Base-by-base conservation (phyloP, 2,329 filamentous ascomycete genomes). In the Rosellinia necatrix region DNA sequence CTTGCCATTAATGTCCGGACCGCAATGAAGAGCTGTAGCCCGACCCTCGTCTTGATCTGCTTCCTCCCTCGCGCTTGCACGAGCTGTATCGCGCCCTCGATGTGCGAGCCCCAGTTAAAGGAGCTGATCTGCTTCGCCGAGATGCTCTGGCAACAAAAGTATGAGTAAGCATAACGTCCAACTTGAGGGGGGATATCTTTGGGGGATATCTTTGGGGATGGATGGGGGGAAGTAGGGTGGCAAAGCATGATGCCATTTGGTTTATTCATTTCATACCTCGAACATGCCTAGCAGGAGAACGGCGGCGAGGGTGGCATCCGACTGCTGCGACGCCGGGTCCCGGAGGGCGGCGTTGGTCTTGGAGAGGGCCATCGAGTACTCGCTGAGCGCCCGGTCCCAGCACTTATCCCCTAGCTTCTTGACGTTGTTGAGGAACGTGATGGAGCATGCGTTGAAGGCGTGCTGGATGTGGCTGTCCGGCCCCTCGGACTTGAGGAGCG, bases 11-110 rank as follows among this genome's bases (percentile, higher is more conserved):
- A 82, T 1, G 80, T 82, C 53, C 84, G 76, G 13, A 87, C 83
- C 6, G 81, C 80, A 44, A 83, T 76, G 65, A 87, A 87, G 12
- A 87, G 74, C 52, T 78, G 74, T 27, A 81, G 67, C 0, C 83
- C 84, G 2, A 76, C 72, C 66, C 78, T 79, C 12, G 81, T 83
- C 37, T 74, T 72, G 8, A 84, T 66, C 63, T 85, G 82, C 59
- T 80, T 78, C 62, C 76, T 79, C 4, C 83, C 82, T 41, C 84
- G 78, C 8, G 79, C 76, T 66, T 81, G 83, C 49, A 84, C 81
- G 1, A 87, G 73, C 61, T 84, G 80, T 27, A 86, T 79, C n/a
- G 84, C 84, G 3, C 83, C 84, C 57, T 86, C 81, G n/a, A 83
- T 79, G 63, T 87, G 84, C 8, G 83, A 83, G 3, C 82, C 82